These are phyloP conservation scores for Linnemannia elongata DNA, from an alignment of 192 early-diverging fungal species.

Conservation along the genomic window DNA sequence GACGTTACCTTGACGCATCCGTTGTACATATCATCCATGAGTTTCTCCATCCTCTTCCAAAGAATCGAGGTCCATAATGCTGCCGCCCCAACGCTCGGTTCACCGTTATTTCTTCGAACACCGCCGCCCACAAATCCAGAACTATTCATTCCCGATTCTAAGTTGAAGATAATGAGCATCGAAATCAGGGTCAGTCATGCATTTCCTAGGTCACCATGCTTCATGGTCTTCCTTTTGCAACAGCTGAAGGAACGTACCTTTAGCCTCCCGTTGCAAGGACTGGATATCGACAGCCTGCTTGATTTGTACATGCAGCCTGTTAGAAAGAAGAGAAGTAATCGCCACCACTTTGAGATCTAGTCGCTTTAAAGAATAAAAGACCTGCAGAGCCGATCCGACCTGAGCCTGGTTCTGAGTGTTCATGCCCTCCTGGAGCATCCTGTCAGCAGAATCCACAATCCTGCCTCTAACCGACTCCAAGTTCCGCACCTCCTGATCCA, in stretches of 20 bases:
- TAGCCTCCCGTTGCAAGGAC: conserved; percentile 65
- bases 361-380: conserved; percentile 67
- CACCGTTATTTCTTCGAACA: conserved; percentile 64
- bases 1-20: conserved; percentile 65
- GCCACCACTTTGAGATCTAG: conserved; percentile 58
- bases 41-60: conserved; percentile 67
- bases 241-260: conserved; percentile 42
- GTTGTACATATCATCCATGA: conserved; percentile 66
- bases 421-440: conserved; percentile 65
- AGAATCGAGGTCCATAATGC: conserved; percentile 60
- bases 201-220: neutral
- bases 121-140: conserved; percentile 52
- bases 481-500: conserved; percentile 66
- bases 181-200: neutral
- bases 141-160: conserved; percentile 48
- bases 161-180: neutral
- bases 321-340: conserved; percentile 53
- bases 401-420: conserved; percentile 61
- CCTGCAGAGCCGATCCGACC: conserved; percentile 65
- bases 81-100: conserved; percentile 62
- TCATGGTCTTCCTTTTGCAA: neutral
- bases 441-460: conserved; percentile 65
- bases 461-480: conserved; percentile 60
- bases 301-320: conserved; percentile 59
- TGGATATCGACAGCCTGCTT: conserved; percentile 64